These are phyloP conservation scores for Pseudogymnoascus sp. DNA, from an alignment of 2,329 filamentous ascomycete species.

Conservation along the genomic window DNA sequence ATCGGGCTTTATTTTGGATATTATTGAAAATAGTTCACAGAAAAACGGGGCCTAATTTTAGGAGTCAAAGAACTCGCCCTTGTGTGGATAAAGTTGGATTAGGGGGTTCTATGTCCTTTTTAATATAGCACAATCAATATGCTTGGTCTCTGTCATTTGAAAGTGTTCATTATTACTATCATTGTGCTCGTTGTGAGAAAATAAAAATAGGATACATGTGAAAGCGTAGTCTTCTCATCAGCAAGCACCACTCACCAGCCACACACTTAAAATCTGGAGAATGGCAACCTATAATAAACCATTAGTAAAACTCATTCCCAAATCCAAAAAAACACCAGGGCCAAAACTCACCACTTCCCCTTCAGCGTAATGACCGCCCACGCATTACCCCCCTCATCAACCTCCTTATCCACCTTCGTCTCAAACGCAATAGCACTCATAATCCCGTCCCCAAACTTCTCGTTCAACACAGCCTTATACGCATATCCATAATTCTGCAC, in stretches of 20 bases:
- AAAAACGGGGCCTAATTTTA: background rate
- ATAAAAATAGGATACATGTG: background rate
- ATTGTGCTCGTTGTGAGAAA: background rate
- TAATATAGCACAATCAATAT: constrained; percentile 1
- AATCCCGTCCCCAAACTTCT: constrained; percentile 91
- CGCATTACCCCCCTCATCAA: constrained; percentile 68
- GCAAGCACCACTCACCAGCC: background rate
- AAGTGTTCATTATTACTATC: background rate
- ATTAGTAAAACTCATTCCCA: background rate
- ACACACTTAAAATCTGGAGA: constrained; percentile 11
- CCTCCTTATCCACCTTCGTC: constrained; percentile 90
- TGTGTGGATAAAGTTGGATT: background rate
- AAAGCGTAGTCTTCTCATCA: background rate
- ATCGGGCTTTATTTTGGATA: background rate
- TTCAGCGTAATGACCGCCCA: constrained; percentile 78
- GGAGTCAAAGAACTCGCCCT: background rate
- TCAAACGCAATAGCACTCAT: constrained; percentile 94
- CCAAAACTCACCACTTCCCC: constrained; percentile 15
- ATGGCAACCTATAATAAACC: constrained; percentile 12
- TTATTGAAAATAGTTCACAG: background rate
- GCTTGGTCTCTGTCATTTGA: background rate
- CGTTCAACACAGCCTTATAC: constrained; percentile 90
- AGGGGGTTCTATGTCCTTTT: background rate
- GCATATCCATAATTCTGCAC: constrained; percentile 96
- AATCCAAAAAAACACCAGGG: background rate